phyloP scores from a whole-genome alignment of 2,329 filamentous ascomycete species.

The Sclerotinia minor region DNA sequence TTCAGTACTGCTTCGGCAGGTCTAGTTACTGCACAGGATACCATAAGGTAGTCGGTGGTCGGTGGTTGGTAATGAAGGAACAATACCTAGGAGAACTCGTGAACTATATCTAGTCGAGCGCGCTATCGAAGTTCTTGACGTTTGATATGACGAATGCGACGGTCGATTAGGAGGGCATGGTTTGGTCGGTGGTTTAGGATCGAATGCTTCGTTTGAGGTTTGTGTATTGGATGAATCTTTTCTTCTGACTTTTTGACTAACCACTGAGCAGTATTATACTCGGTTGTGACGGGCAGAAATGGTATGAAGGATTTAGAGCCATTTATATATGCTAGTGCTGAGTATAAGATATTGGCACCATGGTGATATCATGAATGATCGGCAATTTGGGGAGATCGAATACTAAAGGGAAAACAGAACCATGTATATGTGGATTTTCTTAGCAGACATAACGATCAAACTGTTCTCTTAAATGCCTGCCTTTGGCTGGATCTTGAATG shows the following conservation, averaged over 20 bases:
- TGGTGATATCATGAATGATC: neutral
- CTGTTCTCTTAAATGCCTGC: too few relatives aligned
- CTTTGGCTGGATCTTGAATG: too few relatives aligned
- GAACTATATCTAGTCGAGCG: conserved; percentile 22
- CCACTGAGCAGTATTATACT: conserved; percentile 32
- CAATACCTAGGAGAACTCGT: conserved; percentile 17
- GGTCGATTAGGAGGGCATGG: conserved; percentile 35
- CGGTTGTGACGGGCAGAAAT: conserved; percentile 29
- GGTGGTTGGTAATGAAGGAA: conserved; percentile 23
- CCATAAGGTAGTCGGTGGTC: conserved; percentile 5
- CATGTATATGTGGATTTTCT: too few relatives aligned
- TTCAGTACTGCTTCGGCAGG: conserved; percentile 11
- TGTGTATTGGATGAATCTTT: conserved; percentile 12
- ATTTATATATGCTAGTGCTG: conserved; percentile 34
- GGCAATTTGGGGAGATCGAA: too few relatives aligned
- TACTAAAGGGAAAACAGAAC: too few relatives aligned
- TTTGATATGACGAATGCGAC: conserved; percentile 26
- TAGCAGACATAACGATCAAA: too few relatives aligned
- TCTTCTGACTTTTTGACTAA: neutral
- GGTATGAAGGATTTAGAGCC: conserved; percentile 36
- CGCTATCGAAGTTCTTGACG: conserved; percentile 30
- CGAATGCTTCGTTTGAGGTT: conserved; percentile 33
- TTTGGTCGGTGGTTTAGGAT: conserved; percentile 33
- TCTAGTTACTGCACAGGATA: conserved; percentile 16
- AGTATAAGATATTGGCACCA: conserved; percentile 27